A percentile compares a stretch with the other conserved stretches of the same genome.
Conservation (phyloP, 805 yeast genomes). For the Teunomyces tritomae region DNA sequence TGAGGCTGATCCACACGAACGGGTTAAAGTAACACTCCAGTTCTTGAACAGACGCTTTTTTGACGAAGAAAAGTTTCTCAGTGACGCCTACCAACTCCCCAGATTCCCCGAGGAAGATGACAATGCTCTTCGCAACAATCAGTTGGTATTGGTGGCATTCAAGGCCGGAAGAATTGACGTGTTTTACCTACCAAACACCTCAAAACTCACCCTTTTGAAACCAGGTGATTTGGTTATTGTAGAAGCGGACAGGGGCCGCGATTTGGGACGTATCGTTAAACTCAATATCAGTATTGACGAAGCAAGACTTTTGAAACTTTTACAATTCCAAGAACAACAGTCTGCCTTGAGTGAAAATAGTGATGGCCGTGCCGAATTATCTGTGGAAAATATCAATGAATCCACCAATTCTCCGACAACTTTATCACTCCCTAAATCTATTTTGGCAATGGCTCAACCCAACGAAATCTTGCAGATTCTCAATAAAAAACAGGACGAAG, state of each 20-base stretch:
- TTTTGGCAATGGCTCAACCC: constrained; percentile 59
- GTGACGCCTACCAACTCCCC: constrained; percentile 34
- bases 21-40: constrained; percentile 35
- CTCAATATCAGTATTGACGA: constrained; percentile 60
- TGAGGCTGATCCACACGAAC: constrained; percentile 34
- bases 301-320: constrained; percentile 63
- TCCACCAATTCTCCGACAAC: constrained; percentile 13
- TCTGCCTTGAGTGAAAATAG: constrained; percentile 48
- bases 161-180: constrained; percentile 80
- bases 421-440: constrained; percentile 66
- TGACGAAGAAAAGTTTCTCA: constrained; percentile 28
- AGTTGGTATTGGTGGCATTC: constrained; percentile 66
- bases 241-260: constrained; percentile 81
- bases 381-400: constrained; percentile 22
- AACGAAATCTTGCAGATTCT: constrained; percentile 59
- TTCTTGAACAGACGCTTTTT: constrained; percentile 26
- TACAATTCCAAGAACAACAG: constrained; percentile 70
- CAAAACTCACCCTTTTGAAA: constrained; percentile 30
- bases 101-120: constrained; percentile 12
- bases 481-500: constrained; percentile 65
- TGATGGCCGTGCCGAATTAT: constrained; percentile 16
- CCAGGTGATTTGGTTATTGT: constrained; percentile 73
- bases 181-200: constrained; percentile 44
- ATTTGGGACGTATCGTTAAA: constrained; percentile 64
- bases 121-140: constrained; percentile 29